These are phyloP conservation scores for Cardamine resedifolia DNA, from an alignment of 345 rosid genomes.

Conservation along the genomic window DNA sequence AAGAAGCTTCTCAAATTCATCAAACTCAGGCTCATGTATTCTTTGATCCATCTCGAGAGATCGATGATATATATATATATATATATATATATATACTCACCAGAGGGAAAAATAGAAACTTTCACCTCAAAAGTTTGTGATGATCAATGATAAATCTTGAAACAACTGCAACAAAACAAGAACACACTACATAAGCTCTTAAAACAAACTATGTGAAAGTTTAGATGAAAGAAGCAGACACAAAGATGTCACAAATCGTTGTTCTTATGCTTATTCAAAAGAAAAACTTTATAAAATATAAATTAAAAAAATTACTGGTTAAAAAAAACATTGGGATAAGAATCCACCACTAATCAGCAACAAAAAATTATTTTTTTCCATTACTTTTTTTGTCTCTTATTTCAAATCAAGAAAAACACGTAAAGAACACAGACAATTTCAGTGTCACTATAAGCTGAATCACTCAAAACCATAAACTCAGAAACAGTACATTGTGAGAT, in stretches of 20 bases:
- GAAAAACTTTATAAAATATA: background rate
- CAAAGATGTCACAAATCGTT: slow-evolving; percentile 23
- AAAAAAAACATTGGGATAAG: slow-evolving; percentile 1
- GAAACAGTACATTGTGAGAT: slow-evolving; percentile 13
- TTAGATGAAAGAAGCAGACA: slow-evolving; percentile 9
- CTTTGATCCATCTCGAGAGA: slow-evolving; percentile 52
- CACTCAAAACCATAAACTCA: slow-evolving; percentile 2
- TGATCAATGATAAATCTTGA: slow-evolving; percentile 5
- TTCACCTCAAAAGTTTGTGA: slow-evolving; percentile 13
- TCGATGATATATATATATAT: background rate
- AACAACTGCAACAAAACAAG: slow-evolving; percentile 33
- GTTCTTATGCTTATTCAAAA: slow-evolving; percentile 5
- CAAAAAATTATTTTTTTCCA: background rate
- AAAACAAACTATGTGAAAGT: slow-evolving; percentile 2
- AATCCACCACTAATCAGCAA: slow-evolving; percentile 27
- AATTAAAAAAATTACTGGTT: slow-evolving; percentile 2
- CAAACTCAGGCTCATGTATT: slow-evolving; percentile 57
- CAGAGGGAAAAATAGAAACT: background rate
- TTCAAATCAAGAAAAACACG: background rate
- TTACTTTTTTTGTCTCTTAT: slow-evolving; percentile 9
- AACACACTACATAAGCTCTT: background rate
- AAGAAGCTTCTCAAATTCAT: slow-evolving; percentile 78
- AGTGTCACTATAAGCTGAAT: slow-evolving; percentile 25
- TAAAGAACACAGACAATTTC: slow-evolving; percentile 4
- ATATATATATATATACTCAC: background rate